Evolutionary conservation across 2,329 filamentous ascomycete species (phyloP), one percentile per base, ranked within the genome.

Genomic region (Seiridium cupressi): DNA sequence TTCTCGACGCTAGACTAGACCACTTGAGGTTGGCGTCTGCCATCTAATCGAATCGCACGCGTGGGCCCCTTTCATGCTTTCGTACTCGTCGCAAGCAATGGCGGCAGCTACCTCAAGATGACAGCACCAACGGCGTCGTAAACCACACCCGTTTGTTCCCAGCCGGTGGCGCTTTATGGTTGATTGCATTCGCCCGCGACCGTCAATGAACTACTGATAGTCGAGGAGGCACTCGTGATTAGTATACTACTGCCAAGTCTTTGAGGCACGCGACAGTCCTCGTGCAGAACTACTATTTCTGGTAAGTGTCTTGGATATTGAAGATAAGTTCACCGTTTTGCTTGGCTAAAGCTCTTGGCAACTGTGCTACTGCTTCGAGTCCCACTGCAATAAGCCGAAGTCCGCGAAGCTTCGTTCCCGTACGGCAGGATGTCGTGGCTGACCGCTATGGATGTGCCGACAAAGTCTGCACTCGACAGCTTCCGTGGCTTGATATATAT

Each of bases 301-400:
- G 7, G 38, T 42, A 7, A 13, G 38, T 13, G 38, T 42, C 38
- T 42, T 42, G 38, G 36, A 35, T 31, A 51, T 51, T 34, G 36
- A 38, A 31, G 32, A 51, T 34, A 35, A 51, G 13, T 11, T 18
- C 10, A 35, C 13, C 49, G 31, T 13, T 38, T 34, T 35, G 32
- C 49, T 51, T 51, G 49, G 49, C 49, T 38, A 51, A 31, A 49
- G 8, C 36, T 51, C 49, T 51, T 51, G 49, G 49, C 49, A 51
- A 32, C 49, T 51, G 49, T 51, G 13, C 49, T 51, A 51, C 34
- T 34, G 34, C 49, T 35, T 18, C 31, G 36, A 49, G 35, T 31
- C 49, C 49, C 32, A n/a, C 49, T 51, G 34, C 49, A 40, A 38
- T 35, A 18, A 38, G 34, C 49, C 49, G 49, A 51, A 38, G 32